Evolutionary conservation across 371 early-diverging fungal genomes (phyloP), one percentile per base, ranked within the genome.

Genomic region (Mucor indicus): DNA sequence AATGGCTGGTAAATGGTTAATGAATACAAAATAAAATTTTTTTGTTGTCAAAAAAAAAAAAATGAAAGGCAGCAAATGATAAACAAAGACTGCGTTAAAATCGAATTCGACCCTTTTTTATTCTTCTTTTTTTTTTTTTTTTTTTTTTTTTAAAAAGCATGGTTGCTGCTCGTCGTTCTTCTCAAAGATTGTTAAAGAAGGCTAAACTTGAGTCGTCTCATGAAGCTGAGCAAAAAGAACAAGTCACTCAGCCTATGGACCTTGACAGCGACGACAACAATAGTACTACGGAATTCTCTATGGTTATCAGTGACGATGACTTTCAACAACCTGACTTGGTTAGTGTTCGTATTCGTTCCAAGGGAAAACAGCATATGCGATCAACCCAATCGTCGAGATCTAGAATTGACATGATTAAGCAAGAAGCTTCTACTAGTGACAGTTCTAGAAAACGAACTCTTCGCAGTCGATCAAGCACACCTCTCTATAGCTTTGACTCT

Each of bases 1-100:
- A 12, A 13, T 67, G 21, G 68, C 61, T 21, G 56, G 64, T 15
- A 76, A 72, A 49, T 76, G 72, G 70, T 13, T 57, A 13, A 20
- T 50, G 12, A 20, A 15, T 24, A 16, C 20, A 40, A n/a, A n/a
- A n/a, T n/a, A n/a, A n/a, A n/a, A n/a, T 23, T 22, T 12, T 16
- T 36, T 36, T 6, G 8, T 36, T 36, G 13, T 8, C 12, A 19
- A 31, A 44, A 16, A 20, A 19, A 44, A 12, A 27, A 41, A 15
- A 25, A 25, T 15, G 15, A 41, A 5, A 27, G 11, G 11, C 5
- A 27, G 11, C 5, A 27, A 27, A 27, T 7, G 11, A 27, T 7
- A 7, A 27, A 7, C 7, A 5, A 5, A 11, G 11, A 27, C 11
- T 30, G 7, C 17, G 42, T 41, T 21, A 41, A 41, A 41, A 16